Evolutionary conservation across 306 rosid genomes (phyloP), one percentile per base, ranked within the genome.

Genomic region (Vigna reflexopilosa): DNA sequence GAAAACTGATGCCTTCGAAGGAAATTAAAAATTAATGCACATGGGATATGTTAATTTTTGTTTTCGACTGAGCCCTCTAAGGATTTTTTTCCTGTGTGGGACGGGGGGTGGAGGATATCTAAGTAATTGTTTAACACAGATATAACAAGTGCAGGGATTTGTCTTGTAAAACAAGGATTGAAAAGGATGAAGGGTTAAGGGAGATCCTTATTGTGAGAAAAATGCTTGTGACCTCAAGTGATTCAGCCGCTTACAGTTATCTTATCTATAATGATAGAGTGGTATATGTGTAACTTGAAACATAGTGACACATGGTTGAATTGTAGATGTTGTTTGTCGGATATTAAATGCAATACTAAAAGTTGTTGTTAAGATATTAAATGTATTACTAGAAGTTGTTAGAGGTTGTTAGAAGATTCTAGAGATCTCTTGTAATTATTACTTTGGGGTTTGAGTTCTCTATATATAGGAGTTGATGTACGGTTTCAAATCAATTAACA

Each of bases 1-100:
- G 64, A 15, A 70, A 30, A 47, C 52, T 67, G 55, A 34, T 58
- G 42, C 7, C 48, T 64, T 14, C 42, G n/a, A 40, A 51, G 17
- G 62, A 12, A 77, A 30, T 6, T 57, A 15, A 48, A 50, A 22
- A 47, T 11, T 66, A 16, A 22, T 58, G 13, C 57, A 59, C 10
- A 57, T 34, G 55, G 63, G 32, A 73, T 26, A 78, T 59, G 5
- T 49, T 44, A 65, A 61, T n/a, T 34, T 76, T 69, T 59, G 28
- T 48, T 70, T 42, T 73, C 76, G 36, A 28, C 44, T 40, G 4
- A 19, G 61, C 40, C 42, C 32, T 72, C 51, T 36, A 61, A 49
- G 32, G 34, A 17, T 72, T 55, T 14, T 38, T 52, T 52, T 7
- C 11, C 19, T 57, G 3, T 59, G 13, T 19, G 13, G 20, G 28